These are phyloP conservation scores for Trematosphaeria pertusa DNA, from an alignment of 2,329 filamentous ascomycete genomes.

Conservation along the genomic window DNA sequence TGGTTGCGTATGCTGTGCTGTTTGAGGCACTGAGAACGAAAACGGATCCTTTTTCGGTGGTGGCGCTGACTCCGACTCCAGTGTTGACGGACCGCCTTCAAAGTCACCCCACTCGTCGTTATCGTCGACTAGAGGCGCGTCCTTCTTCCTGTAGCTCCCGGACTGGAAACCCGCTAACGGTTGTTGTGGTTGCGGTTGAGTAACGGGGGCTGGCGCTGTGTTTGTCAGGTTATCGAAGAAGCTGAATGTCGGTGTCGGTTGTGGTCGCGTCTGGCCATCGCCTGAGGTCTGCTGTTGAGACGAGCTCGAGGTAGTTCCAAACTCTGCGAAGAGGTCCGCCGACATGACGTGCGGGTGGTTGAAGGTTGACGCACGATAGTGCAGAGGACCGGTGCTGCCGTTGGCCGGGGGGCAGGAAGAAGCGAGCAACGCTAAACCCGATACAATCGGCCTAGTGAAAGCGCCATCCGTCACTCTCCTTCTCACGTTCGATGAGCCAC, in stretches of 20 bases:
- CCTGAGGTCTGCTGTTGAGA: slow-evolving; percentile 17
- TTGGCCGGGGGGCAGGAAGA: slow-evolving; percentile 22
- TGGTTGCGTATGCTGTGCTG: slow-evolving; percentile 18
- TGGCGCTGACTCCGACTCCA: slow-evolving; percentile 13
- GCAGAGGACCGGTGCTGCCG: too few relatives aligned
- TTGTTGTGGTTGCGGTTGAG: slow-evolving; percentile 21
- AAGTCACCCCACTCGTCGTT: slow-evolving; percentile 53
- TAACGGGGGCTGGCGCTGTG: slow-evolving; percentile 18
- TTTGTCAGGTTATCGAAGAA: slow-evolving; percentile 43
- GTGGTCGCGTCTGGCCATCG: slow-evolving; percentile 3
- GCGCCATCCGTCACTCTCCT: background rate
- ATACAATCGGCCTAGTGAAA: slow-evolving; percentile 12
- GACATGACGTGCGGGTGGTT: slow-evolving; percentile 33
- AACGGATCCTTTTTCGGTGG: slow-evolving; percentile 27
- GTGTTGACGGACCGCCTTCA: slow-evolving; percentile 35
- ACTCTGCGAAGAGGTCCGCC: slow-evolving; percentile 46
- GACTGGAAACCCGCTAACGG: slow-evolving; percentile 9
- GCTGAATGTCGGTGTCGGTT: slow-evolving; percentile 32
- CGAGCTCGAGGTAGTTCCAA: slow-evolving; percentile 27
- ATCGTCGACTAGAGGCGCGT: slow-evolving; percentile 22
- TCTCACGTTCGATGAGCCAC: background rate
- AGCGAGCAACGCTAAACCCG: slow-evolving; percentile 23
- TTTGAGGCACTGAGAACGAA: slow-evolving; percentile 18
- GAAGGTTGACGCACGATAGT: slow-evolving; percentile 13
- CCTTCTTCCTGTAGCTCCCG: background rate